Base-by-base conservation (phyloP, 2,329 filamentous ascomycete species). In the Pseudogymnoascus verrucosus region DNA sequence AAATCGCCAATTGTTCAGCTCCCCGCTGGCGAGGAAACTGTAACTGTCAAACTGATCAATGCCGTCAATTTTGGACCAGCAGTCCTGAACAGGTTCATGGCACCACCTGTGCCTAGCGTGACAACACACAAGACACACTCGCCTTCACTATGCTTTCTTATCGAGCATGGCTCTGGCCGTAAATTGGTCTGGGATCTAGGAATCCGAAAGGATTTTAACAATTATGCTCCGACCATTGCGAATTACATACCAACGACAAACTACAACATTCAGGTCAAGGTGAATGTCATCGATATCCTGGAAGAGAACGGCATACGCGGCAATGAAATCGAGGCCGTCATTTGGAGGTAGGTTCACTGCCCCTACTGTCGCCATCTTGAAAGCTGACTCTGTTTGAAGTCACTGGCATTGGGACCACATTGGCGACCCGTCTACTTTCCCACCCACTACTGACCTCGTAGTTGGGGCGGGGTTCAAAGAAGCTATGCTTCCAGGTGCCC, bases 321-420 rank as follows among this genome's bases (percentile, higher is more conserved):
- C 1, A 61, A 68, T 1, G 64, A 68, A 0, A 74, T 80, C 36
- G 74, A 78, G 44, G 72, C 74, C 21, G 67, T 78, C 1, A 72
- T 79, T 26, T 69, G 67, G 68, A 67, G 63, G 42, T 51, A 47
- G 21, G 59, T 14, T 40, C 19, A 57, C 7, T 31, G 4, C 10
- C 8, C 34, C 42, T 6, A n/a, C 1, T 4, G 14, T 10, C 3
- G 5, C 12, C 6, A 19, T 60, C 21, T 16, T 61, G 59, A 61
- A 61, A 28, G 42, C 37, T 44, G 14, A 44, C 21, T 5, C 8
- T 14, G 11, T 57, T 16, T 74, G 73, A 70, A 78, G 77, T 63
- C 80, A 83, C 66, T 79, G 75, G 71, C 78, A 80, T 65, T 80
- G 75, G 70, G 82, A 85, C 67, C 83, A 85, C 63, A 79, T 77